Conservation (phyloP, 805 yeast genomes). For the Metschnikowia noctiluminum region DNA sequence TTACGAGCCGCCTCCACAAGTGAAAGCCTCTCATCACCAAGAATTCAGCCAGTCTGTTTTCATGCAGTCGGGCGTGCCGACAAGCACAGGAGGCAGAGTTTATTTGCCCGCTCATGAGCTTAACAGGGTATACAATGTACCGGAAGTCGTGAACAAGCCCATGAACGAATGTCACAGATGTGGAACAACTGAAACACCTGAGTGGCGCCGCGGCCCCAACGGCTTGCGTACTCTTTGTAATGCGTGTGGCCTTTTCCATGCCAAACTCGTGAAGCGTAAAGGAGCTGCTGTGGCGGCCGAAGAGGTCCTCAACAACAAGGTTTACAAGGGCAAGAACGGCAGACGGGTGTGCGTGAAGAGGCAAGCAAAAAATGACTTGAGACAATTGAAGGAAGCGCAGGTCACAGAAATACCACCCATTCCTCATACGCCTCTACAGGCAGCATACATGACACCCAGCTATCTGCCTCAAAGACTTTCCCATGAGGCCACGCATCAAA, state of each 20-base stretch:
- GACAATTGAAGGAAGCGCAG: neutral
- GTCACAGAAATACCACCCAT: constrained; percentile 12
- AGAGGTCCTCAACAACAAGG: constrained; percentile 42
- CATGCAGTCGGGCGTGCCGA: neutral
- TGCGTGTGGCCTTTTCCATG: constrained; percentile 44
- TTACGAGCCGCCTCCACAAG: neutral
- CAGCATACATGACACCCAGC: neutral
- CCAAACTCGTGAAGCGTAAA: constrained; percentile 33
- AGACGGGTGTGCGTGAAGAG: constrained; percentile 37
- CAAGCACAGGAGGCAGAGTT: neutral
- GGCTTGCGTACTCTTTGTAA: constrained; percentile 44
- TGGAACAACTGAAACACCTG: constrained; percentile 46
- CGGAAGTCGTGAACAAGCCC: constrained; percentile 20
- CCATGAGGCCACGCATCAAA: neutral
- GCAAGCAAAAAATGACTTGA: neutral
- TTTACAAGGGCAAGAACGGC: constrained; percentile 43
- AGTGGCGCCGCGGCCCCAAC: constrained; percentile 44
- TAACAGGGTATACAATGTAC: constrained; percentile 6
- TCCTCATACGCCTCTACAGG: constrained; percentile 1
- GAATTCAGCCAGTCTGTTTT: neutral
- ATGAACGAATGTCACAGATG: constrained; percentile 42
- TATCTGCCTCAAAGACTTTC: neutral
- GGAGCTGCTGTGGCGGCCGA: constrained; percentile 30
- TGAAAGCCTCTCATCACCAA: neutral
- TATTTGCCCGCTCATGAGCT: constrained; percentile 1